Conservation (phyloP, 768 basidiomycete species). For the Mycena polygramma region DNA sequence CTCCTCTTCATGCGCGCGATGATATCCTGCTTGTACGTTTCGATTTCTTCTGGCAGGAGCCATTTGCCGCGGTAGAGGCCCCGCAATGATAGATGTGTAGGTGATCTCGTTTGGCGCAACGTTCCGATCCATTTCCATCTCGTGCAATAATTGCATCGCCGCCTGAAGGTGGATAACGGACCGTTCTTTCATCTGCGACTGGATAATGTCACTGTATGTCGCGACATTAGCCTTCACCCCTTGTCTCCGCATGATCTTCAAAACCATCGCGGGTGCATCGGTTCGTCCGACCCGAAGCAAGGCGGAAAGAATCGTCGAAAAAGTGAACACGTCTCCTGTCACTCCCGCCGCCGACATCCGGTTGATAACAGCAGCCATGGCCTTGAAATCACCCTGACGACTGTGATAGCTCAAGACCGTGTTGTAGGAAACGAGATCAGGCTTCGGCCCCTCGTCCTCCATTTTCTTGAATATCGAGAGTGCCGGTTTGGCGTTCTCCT, state of each 20-base stretch:
- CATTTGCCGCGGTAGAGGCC: slow-evolving; percentile 74
- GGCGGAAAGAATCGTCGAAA: slow-evolving; percentile 86
- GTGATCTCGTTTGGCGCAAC: slow-evolving; percentile 80
- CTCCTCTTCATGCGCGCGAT: slow-evolving; percentile 69
- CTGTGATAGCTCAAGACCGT: slow-evolving; percentile 80
- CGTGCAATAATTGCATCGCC: slow-evolving; percentile 76
- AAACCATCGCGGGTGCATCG: slow-evolving; percentile 74
- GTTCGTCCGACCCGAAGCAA: slow-evolving; percentile 75
- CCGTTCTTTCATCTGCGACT: slow-evolving; percentile 73
- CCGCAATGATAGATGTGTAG: slow-evolving; percentile 84
- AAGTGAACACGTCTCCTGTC: slow-evolving; percentile 85
- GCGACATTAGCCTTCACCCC: slow-evolving; percentile 81
- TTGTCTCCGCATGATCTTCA: slow-evolving; percentile 82
- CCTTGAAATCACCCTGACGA: slow-evolving; percentile 71
- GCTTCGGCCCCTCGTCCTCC: slow-evolving; percentile 65
- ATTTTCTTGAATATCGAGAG: slow-evolving; percentile 56
- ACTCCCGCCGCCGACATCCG: slow-evolving; percentile 68
- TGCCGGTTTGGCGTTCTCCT: slow-evolving; percentile 54
- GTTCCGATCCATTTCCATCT: slow-evolving; percentile 75
- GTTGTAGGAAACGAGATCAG: slow-evolving; percentile 86
- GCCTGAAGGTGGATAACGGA: slow-evolving; percentile 66
- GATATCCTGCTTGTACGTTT: slow-evolving; percentile 64
- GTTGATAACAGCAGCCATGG: slow-evolving; percentile 69
- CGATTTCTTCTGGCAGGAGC: slow-evolving; percentile 57
- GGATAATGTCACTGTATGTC: slow-evolving; percentile 85